Base-by-base conservation (phyloP, 352 stramenopile species). In the Pythium utonaiense region DNA sequence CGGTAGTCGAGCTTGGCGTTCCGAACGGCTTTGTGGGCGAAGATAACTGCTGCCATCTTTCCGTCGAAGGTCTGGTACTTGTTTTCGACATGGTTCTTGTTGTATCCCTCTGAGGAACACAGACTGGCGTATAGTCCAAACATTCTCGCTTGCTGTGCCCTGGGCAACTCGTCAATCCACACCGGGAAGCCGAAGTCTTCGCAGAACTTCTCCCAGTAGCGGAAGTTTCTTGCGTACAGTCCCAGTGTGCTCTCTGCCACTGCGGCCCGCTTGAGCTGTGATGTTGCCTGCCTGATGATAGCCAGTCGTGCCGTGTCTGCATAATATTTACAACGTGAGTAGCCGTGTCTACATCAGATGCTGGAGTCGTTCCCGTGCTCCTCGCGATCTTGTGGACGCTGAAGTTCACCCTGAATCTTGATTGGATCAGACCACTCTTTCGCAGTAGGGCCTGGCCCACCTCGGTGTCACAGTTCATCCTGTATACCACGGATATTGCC, bases 1-100 rank as follows among this genome's bases (percentile, higher is more conserved):
- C 34, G 45, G 54, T 70, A 70, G 66, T 67, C 12, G 52, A 66
- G 38, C 41, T n/a, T 57, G 34, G 17, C 52, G 53, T 66, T 70
- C 47, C 53, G 57, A 57, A 62, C 28, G 3, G 48, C 48, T 16
- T 40, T 54, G 48, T 71, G 47, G 48, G 58, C 53, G 41, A 67
- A 67, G 44, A 42, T 53, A 42, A 63, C 64, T 17, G 53, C 58
- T 61, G 57, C 48, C 53, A 71, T 67, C 25, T 67, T 67, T 10
- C 41, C 36, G 22, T 60, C 55, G 28, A 69, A 69, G 2, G 50
- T 65, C 19, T 70, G 56, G 57, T 48, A 63, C 40, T 67, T 71
- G 64, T 67, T 71, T 21, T 48, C 52, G 30, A 3, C 45, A 25
- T 41, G 49, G 21, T 25, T 13, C 24, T 56, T 63, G 53, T 71